These are phyloP conservation scores for Aspergillus awamori DNA, from an alignment of 2,329 filamentous ascomycete genomes.

Conservation along the genomic window DNA sequence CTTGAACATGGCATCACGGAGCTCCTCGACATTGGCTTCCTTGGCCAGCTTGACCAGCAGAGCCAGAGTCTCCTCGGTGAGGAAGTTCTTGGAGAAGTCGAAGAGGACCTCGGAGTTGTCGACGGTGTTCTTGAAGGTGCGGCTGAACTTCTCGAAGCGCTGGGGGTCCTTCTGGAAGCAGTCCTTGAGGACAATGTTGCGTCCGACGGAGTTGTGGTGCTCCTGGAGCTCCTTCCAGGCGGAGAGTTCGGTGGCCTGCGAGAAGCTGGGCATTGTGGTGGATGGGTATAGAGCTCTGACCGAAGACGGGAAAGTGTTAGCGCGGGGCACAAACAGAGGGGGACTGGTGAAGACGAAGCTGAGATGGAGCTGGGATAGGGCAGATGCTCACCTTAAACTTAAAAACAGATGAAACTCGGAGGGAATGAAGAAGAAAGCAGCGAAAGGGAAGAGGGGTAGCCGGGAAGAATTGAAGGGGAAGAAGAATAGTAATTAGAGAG, in stretches of 20 bases:
- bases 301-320: neutral
- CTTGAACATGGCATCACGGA: conserved; percentile 95
- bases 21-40: conserved; percentile 87
- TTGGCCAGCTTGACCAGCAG: conserved; percentile 87
- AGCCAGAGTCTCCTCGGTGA: conserved; percentile 87
- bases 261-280: conserved; percentile 42
- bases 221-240: conserved; percentile 90
- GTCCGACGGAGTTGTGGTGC: conserved; percentile 83
- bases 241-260: conserved; percentile 81
- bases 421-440: neutral
- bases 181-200: conserved; percentile 89
- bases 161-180: conserved; percentile 85
- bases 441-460: neutral
- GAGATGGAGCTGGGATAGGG: neutral
- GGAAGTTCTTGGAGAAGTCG: conserved; percentile 99
- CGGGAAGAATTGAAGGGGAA: conserved; percentile 11
- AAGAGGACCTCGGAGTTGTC: conserved; percentile 88
- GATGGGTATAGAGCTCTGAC: conserved; percentile 14
- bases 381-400: neutral
- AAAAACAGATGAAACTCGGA: neutral
- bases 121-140: conserved; percentile 76
- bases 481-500: conserved; percentile 14
- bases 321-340: neutral
- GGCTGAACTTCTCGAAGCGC: conserved; percentile 88
- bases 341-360: neutral